Evolutionary conservation across 176 grass and related monocot genomes (phyloP).

Genomic region (Juncus effusus): DNA sequence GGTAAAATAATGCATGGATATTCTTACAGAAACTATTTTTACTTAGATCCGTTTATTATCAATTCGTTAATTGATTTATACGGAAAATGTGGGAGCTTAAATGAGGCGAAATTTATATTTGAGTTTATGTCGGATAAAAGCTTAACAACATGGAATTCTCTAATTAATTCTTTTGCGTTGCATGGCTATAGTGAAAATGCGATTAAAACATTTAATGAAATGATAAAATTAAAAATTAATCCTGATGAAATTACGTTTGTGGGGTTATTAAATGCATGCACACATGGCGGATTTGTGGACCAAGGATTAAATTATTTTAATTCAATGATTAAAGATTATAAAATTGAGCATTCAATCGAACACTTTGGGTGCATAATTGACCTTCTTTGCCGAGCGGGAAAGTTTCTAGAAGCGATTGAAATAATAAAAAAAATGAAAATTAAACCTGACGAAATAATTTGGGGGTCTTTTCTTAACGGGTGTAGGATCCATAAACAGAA

Average conservation of each 20-base stretch:
- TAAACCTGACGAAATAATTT: slow-evolving; percentile 60
- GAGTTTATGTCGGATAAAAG: slow-evolving; percentile 40
- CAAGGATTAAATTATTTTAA: slow-evolving; percentile 61
- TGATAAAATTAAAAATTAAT: slow-evolving; percentile 37
- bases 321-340: slow-evolving; percentile 36
- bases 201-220: slow-evolving; percentile 37
- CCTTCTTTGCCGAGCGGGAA: slow-evolving; percentile 67
- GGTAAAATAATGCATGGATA: slow-evolving; percentile 70
- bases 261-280: slow-evolving; percentile 63
- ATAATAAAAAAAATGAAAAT: slow-evolving; percentile 58
- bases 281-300: slow-evolving; percentile 66
- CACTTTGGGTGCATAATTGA: slow-evolving; percentile 77
- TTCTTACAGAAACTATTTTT: slow-evolving; percentile 41
- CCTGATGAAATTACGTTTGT: slow-evolving; percentile 80
- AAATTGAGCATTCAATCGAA: slow-evolving; percentile 63
- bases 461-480: slow-evolving; percentile 66
- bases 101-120: slow-evolving; percentile 57
- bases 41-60: slow-evolving; percentile 47
- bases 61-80: slow-evolving; percentile 84
- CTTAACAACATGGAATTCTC: slow-evolving; percentile 61
- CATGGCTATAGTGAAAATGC: slow-evolving; percentile 45
- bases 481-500: slow-evolving; percentile 55
- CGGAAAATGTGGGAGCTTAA: slow-evolving; percentile 74
- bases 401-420: slow-evolving; percentile 55
- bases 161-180: slow-evolving; percentile 70